These are phyloP conservation scores for Plectranthus barbatus DNA, from an alignment of 257 asterid genomes.

Conservation along the genomic window DNA sequence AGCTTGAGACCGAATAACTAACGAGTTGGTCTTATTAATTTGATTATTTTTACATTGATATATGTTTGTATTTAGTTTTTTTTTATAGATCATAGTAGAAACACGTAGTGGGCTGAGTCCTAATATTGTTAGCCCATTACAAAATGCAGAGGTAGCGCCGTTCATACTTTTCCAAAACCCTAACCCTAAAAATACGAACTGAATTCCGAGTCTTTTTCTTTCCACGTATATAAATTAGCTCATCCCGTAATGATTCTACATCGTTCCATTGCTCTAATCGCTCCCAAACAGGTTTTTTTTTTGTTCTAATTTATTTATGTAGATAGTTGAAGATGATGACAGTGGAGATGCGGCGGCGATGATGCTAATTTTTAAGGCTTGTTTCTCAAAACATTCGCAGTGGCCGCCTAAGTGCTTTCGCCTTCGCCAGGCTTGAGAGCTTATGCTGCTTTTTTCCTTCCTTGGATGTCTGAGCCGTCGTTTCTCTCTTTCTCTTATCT, in stretches of 20 bases:
- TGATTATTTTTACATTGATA: no score
- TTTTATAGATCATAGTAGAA: no score
- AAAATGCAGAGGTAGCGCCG: background rate
- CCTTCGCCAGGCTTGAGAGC: conserved; percentile 46
- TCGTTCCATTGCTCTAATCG: no score
- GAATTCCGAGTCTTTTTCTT: no score
- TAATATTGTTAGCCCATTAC: background rate
- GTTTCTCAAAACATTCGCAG: conserved; percentile 44
- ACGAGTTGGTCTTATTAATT: no score
- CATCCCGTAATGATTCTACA: no score
- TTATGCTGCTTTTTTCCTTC: conserved; percentile 28
- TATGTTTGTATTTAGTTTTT: no score
- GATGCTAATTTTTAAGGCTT: conserved; percentile 19
- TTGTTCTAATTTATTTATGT: no score
- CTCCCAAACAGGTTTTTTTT: no score
- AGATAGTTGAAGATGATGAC: no score
- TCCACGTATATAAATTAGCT: no score
- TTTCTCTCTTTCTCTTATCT: background rate
- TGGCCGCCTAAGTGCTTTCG: conserved; percentile 39
- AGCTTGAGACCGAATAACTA: no score
- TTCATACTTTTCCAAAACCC: background rate
- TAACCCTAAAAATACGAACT: background rate
- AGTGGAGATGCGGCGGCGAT: conserved; percentile 2
- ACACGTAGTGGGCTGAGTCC: background rate
- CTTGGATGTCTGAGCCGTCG: conserved; percentile 41